Base-by-base conservation (phyloP, 805 yeast species). In the Saturnispora hagleri region DNA sequence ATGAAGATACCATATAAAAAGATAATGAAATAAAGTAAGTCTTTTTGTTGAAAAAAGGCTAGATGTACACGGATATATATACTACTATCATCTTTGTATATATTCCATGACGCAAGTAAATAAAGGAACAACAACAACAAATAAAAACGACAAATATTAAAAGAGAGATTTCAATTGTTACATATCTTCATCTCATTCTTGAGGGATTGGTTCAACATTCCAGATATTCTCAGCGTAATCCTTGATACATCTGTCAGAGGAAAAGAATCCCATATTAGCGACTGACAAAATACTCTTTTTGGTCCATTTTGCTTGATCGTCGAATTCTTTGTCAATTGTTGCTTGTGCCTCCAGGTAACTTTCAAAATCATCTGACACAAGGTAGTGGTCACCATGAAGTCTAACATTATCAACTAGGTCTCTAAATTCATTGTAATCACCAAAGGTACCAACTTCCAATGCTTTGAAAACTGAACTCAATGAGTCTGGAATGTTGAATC, bases 171-270 rank as follows among this genome's bases (percentile, higher is more conserved):
- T 36, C 18, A 10, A 31, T 48, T 35, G 17, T 15, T 35, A 8
- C 15, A 13, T 8, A 27, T 13, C 48, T 35, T 18, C 12, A n/a
- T 9, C 20, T 27, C 36, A 24, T 27, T 56, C 56, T 20, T 55
- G 58, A 12, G 28, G 5, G 54, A 72, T 62, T 3, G 96, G 95
- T 71, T 89, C 96, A 56, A 89, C 79, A 63, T 89, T 85, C 97
- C 97, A 89, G 62, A 89, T 89, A 55, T 82, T 79, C 58, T 87
- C 96, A 34, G 97, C 95, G 59, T 89, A 89, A 67, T 89, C 97
- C 61, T 83, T 85, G 63, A 89, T 86, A 66, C 95, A 88, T 69
- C 97, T 77, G 68, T 89, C 97, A 55, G 90, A 81, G 56, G 87
- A 79, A 73, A 89, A 89, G 77, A 88, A 90, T 7, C 97, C 97